phyloP scores from a whole-genome alignment of 768 basidiomycete species.

The Zangia roseola region DNA sequence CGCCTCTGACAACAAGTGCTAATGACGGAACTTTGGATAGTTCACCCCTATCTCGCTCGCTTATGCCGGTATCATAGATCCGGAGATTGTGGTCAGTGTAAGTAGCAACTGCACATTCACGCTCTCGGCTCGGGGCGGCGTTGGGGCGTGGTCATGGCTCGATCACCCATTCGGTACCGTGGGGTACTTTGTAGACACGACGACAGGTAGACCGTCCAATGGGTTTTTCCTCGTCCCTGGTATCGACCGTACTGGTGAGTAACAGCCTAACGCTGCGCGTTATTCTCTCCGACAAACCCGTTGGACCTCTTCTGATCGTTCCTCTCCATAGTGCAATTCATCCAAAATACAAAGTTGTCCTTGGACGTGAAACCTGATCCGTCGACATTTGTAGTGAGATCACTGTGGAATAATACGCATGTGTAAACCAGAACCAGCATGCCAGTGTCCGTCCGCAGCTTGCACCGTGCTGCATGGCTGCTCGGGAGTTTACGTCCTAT shows the following conservation, averaged over 20 bases:
- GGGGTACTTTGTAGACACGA: conserved; percentile 48
- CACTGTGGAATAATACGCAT: conserved; percentile 55
- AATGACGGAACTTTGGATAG: conserved; percentile 26
- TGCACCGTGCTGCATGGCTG: too few species aligned
- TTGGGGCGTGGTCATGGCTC: conserved; percentile 58
- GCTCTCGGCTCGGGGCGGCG: conserved; percentile 51
- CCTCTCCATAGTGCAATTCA: conserved; percentile 38
- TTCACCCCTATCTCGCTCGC: conserved; percentile 54
- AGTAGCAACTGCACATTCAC: conserved; percentile 43
- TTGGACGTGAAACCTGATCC: conserved; percentile 36
- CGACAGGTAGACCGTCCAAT: conserved; percentile 43
- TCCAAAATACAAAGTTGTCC: conserved; percentile 40
- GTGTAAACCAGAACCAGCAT: conserved; percentile 2
- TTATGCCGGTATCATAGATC: conserved; percentile 46
- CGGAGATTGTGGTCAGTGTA: conserved; percentile 39
- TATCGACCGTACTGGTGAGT: conserved; percentile 49
- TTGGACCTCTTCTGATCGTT: not conserved
- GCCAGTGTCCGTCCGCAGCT: not conserved
- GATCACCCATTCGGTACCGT: conserved; percentile 57
- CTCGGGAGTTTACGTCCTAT: too few species aligned
- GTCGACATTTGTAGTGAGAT: conserved; percentile 48
- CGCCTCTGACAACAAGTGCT: too few species aligned
- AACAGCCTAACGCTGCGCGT: not conserved
- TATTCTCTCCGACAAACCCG: not conserved
- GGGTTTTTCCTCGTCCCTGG: conserved; percentile 58